These are phyloP conservation scores for Maudiozyma serrabonitensis DNA, from an alignment of 805 yeast genomes.

Conservation along the genomic window DNA sequence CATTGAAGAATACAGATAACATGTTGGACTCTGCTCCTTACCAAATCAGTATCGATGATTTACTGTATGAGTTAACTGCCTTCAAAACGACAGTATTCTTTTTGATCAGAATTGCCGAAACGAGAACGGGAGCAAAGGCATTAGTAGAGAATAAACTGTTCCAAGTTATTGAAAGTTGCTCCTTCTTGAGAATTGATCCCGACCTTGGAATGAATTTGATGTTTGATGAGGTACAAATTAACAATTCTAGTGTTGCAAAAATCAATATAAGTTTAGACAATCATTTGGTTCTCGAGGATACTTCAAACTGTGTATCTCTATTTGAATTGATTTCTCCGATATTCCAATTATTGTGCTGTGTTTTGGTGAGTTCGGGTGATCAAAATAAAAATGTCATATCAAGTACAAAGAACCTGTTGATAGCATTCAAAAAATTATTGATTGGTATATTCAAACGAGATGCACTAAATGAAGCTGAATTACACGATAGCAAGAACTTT, in stretches of 20 bases:
- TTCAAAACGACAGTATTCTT: slow-evolving; percentile 64
- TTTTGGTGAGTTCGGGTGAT: slow-evolving; percentile 68
- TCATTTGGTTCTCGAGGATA: slow-evolving; percentile 32
- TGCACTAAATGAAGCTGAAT: slow-evolving; percentile 18
- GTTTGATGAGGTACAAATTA: slow-evolving; percentile 30
- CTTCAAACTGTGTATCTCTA: slow-evolving; percentile 36
- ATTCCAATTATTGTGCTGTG: slow-evolving; percentile 60
- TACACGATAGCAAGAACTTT: slow-evolving; percentile 10
- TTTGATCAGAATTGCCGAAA: slow-evolving; percentile 64
- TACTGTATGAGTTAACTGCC: slow-evolving; percentile 67
- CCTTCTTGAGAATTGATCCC: slow-evolving; percentile 59
- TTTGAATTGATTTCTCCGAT: slow-evolving; percentile 64
- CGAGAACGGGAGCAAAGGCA: slow-evolving; percentile 67
- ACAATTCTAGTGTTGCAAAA: slow-evolving; percentile 29
- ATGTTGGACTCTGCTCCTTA: slow-evolving; percentile 35
- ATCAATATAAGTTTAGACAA: slow-evolving; percentile 45
- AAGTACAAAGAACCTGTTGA: slow-evolving; percentile 43
- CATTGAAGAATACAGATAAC: slow-evolving; percentile 62
- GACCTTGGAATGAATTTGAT: slow-evolving; percentile 60
- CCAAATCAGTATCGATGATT: slow-evolving; percentile 39
- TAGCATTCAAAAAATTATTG: slow-evolving; percentile 44
- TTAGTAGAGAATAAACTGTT: slow-evolving; percentile 68
- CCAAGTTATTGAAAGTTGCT: slow-evolving; percentile 45
- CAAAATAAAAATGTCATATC: slow-evolving; percentile 50
- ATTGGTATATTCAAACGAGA: slow-evolving; percentile 58